phyloP scores from a whole-genome alignment of 306 rosid genomes.

The Vigna angularis region DNA sequence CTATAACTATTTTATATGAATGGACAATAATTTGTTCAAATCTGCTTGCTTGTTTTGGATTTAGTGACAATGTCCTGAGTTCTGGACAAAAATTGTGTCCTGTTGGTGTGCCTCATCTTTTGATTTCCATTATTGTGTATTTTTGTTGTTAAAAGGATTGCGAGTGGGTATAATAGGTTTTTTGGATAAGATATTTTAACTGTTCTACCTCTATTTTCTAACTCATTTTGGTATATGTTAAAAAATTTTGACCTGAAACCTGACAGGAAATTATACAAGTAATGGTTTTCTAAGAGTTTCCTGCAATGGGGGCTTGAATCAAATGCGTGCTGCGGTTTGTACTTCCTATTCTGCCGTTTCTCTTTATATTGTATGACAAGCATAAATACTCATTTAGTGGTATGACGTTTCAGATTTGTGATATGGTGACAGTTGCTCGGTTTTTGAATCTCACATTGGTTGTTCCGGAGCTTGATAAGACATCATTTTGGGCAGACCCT shows the following conservation, averaged over 20 bases:
- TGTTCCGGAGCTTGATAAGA: constrained; percentile 97
- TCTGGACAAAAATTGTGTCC: constrained; percentile 2
- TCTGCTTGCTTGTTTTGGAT: constrained; percentile 26
- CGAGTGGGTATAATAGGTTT: constrained; percentile 14
- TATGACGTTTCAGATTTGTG: constrained; percentile 84
- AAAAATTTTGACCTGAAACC: constrained; percentile 27
- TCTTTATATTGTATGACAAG: constrained; percentile 14
- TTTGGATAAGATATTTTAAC: background rate
- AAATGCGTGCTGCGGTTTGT: constrained; percentile 99
- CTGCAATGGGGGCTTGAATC: constrained; percentile 99
- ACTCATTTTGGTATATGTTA: constrained; percentile 20
- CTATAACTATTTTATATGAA: constrained; percentile 13
- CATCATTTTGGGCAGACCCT: constrained; percentile 97
- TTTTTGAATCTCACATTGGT: constrained; percentile 93
- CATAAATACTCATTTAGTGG: constrained; percentile 45
- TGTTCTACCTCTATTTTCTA: constrained; percentile 32
- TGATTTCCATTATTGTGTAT: background rate
- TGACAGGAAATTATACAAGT: constrained; percentile 86
- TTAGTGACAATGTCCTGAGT: background rate
- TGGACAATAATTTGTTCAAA: background rate
- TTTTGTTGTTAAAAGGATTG: constrained; percentile 24
- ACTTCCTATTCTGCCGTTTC: constrained; percentile 35
- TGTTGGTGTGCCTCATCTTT: constrained; percentile 16
- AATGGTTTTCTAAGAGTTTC: constrained; percentile 97
- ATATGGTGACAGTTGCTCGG: constrained; percentile 97